phyloP scores from a whole-genome alignment of 352 stramenopile genomes.

The Plasmopara viticola region DNA sequence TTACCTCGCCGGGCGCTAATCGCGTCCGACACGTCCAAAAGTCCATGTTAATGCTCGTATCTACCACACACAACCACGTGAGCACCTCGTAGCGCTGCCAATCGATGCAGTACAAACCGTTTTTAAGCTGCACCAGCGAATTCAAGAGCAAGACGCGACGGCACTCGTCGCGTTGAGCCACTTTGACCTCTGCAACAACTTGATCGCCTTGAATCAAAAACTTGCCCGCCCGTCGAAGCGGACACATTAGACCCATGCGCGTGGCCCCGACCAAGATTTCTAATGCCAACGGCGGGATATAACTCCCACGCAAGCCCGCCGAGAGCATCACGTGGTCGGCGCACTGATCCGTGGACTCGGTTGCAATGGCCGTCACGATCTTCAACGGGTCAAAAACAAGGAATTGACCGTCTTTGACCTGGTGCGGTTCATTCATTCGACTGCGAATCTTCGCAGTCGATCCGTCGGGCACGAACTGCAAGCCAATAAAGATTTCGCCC shows the following conservation, averaged over 20 bases:
- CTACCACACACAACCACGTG: slow-evolving; percentile 21
- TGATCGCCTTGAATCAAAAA: slow-evolving; percentile 85
- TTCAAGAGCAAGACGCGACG: slow-evolving; percentile 76
- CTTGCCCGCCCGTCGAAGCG: slow-evolving; percentile 75
- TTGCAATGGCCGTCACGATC: slow-evolving; percentile 53
- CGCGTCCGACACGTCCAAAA: slow-evolving; percentile 65
- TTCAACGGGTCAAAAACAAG: slow-evolving; percentile 85
- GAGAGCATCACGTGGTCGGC: slow-evolving; percentile 71
- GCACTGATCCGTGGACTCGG: slow-evolving; percentile 20
- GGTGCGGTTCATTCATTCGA: slow-evolving; percentile 53
- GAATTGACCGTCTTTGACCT: slow-evolving; percentile 79
- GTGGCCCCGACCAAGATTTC: slow-evolving; percentile 74
- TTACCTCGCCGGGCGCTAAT: slow-evolving; percentile 43
- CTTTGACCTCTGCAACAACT: slow-evolving; percentile 83
- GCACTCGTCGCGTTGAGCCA: slow-evolving; percentile 80
- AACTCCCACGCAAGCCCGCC: slow-evolving; percentile 68
- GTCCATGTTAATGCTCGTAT: slow-evolving; percentile 77
- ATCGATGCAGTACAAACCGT: slow-evolving; percentile 36
- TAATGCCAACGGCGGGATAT: slow-evolving; percentile 77
- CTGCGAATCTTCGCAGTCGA: slow-evolving; percentile 16
- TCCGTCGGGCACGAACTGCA: slow-evolving; percentile 68
- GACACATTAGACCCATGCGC: slow-evolving; percentile 73
- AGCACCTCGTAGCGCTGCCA: neutral
- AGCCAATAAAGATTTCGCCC: slow-evolving; percentile 75
- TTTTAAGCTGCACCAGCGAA: slow-evolving; percentile 86